A percentile compares a stretch with the other conserved stretches of the same genome.
These are phyloP conservation scores for Termitomyces sp. DNA, from an alignment of 768 basidiomycete species.

Conservation along the genomic window DNA sequence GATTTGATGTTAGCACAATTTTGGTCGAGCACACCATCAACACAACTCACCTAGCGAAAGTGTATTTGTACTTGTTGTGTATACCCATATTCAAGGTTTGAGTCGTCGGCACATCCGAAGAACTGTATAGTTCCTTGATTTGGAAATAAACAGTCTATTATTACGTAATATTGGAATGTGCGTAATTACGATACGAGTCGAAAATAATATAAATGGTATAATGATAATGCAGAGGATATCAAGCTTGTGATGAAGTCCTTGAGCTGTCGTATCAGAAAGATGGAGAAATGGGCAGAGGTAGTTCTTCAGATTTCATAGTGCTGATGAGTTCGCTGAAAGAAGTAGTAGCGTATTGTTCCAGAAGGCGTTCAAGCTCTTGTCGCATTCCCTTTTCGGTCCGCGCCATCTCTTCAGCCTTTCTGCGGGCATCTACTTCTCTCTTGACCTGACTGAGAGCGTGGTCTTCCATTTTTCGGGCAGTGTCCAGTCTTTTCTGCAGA, in stretches of 20 bases:
- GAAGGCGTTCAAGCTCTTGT: conserved; percentile 11
- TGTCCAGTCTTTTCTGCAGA: conserved; percentile 24
- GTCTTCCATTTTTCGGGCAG: conserved; percentile 23
- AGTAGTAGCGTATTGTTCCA: conserved; percentile 6
- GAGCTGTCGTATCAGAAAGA: background rate
- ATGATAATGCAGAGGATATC: conserved; percentile 6
- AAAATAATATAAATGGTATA: background rate
- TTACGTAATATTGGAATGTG: background rate
- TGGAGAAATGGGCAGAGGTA: background rate
- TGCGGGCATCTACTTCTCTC: conserved; percentile 54
- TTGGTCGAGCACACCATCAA: conserved; percentile 25
- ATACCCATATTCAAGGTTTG: conserved; percentile 37
- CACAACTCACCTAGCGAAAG: conserved; percentile 28
- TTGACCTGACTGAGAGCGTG: conserved; percentile 20
- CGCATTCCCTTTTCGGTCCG: conserved; percentile 23
- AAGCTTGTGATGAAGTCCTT: background rate
- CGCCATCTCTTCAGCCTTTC: conserved; percentile 58
- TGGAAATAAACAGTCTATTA: conserved; percentile 1
- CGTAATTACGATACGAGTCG: background rate
- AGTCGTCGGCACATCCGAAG: conserved; percentile 29
- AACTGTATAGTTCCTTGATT: conserved; percentile 38
- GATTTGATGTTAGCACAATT: conserved; percentile 16
- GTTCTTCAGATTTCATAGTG: conserved; percentile 5
- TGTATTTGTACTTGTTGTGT: conserved; percentile 45
- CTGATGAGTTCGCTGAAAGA: conserved; percentile 8